phyloP scores from a whole-genome alignment of 306 rosid species.

The Inga leiocalycina region DNA sequence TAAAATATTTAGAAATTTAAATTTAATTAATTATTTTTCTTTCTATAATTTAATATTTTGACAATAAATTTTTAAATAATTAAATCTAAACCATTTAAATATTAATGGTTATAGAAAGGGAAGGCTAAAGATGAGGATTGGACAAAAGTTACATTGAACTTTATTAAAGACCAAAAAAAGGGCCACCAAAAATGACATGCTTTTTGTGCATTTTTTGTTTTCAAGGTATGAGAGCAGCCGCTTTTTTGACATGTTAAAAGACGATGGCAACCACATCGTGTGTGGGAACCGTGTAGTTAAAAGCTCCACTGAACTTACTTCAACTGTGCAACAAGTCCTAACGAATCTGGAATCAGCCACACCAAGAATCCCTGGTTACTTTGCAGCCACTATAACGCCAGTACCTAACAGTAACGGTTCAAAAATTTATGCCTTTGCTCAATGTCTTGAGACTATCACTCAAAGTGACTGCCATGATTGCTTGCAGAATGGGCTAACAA shows the following conservation, averaged over 20 bases:
- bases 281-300: not conserved
- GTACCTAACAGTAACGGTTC: not conserved
- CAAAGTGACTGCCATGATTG: not conserved
- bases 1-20: no score
- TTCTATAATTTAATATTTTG: no score
- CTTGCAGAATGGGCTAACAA: not conserved
- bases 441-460: not conserved
- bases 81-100: no score
- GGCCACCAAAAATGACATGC: no score
- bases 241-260: not conserved
- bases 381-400: not conserved
- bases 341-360: not conserved
- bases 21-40: no score
- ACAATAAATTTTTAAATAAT: no score
- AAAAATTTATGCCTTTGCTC: not conserved
- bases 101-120: no score
- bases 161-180: no score
- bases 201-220: not conserved
- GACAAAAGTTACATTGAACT: no score
- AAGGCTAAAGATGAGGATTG: no score
- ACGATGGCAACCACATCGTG: not conserved
- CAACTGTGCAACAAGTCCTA: not conserved
- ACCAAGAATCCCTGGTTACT: not conserved
- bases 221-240: not conserved
- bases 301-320: not conserved